phyloP scores from a whole-genome alignment of 371 early-diverging fungal genomes.

The Sporodiniella umbellata region DNA sequence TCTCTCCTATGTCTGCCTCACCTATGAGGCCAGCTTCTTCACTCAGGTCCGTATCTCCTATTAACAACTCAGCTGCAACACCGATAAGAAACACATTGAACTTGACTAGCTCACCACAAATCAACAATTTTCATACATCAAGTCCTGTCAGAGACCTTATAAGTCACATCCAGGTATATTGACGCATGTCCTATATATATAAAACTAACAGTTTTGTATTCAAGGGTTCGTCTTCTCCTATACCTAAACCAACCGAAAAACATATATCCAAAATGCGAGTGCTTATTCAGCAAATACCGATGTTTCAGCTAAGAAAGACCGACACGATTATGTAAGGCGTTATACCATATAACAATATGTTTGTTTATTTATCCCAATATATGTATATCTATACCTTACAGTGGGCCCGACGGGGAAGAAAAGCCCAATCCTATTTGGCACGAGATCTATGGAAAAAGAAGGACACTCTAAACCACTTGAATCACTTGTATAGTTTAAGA shows the following conservation, averaged over 20 bases:
- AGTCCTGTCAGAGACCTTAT: background rate
- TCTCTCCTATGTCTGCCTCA: background rate
- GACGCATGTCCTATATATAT: background rate
- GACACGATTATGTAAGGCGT: slow-evolving; percentile 15
- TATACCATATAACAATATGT: background rate
- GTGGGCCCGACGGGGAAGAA: slow-evolving; percentile 12
- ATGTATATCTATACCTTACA: background rate
- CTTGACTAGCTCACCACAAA: background rate
- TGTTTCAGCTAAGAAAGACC: slow-evolving; percentile 6
- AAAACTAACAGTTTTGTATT: background rate
- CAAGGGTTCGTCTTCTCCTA: background rate
- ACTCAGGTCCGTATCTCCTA: background rate
- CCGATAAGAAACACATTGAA: background rate
- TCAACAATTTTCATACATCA: background rate
- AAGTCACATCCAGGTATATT: background rate
- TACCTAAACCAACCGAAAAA: slow-evolving; percentile 8
- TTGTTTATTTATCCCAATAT: background rate
- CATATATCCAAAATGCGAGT: slow-evolving; percentile 20
- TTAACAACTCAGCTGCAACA: too few relatives aligned
- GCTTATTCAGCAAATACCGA: slow-evolving; percentile 12
- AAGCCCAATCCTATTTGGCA: slow-evolving; percentile 16
- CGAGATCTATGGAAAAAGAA: slow-evolving; percentile 12
- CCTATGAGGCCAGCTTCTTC: background rate
- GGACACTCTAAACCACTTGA: background rate
- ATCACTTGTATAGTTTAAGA: background rate